phyloP scores from a whole-genome alignment of 2,329 filamentous ascomycete genomes.

The Scopulariopsis brevicaulis region DNA sequence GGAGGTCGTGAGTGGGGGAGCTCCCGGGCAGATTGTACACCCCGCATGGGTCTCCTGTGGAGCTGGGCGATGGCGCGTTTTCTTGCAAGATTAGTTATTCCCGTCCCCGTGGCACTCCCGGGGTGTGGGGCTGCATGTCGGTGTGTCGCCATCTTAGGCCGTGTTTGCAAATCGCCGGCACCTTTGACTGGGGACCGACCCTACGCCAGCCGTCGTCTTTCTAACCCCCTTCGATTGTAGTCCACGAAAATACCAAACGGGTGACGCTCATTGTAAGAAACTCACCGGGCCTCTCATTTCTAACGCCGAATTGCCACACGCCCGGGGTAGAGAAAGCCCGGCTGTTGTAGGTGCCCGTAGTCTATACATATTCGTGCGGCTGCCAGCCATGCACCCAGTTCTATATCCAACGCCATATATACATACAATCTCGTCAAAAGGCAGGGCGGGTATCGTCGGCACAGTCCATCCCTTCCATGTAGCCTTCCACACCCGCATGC shows the following conservation, averaged over 20 bases:
- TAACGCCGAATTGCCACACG: too few relatives aligned
- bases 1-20: background rate
- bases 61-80: background rate
- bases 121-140: background rate
- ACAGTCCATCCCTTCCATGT: slow-evolving; percentile 8
- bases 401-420: background rate
- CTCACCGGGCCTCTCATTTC: too few relatives aligned
- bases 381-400: background rate
- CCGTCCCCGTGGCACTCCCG: background rate
- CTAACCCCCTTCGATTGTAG: background rate
- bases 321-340: too few relatives aligned
- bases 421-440: background rate
- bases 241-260: background rate
- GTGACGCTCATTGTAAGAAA: too few relatives aligned
- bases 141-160: background rate
- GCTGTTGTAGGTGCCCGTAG: background rate
- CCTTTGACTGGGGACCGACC: background rate
- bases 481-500: slow-evolving; percentile 2
- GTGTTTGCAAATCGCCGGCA: background rate
- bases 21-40: background rate
- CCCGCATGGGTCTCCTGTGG: background rate
- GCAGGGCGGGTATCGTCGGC: slow-evolving; percentile 17
- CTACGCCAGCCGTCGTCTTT: background rate
- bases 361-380: background rate
- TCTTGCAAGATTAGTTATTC: background rate